Percentiles rank a stretch among this genome's conserved stretches.
Conservation (phyloP, 2,329 filamentous ascomycete species). For the Stachybotrys chlorohalonatus region DNA sequence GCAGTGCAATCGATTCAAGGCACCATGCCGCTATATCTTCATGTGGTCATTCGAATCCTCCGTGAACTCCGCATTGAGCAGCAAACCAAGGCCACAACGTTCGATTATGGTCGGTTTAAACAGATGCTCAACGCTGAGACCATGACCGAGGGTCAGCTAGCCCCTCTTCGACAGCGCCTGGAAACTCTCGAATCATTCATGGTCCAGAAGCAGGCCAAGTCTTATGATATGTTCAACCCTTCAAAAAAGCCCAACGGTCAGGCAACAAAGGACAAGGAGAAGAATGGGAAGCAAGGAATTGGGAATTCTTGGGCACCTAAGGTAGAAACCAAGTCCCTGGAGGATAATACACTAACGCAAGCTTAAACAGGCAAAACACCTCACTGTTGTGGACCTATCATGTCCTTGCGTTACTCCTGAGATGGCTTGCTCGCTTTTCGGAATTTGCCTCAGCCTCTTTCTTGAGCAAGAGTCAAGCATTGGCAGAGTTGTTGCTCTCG, state of each 20-base stretch:
- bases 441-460: conserved; percentile 60
- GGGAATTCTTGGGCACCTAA: conserved; percentile 10
- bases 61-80: conserved; percentile 43
- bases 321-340: conserved; percentile 3
- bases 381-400: conserved; percentile 56
- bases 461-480: conserved; percentile 37
- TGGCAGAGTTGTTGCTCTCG: conserved; percentile 58
- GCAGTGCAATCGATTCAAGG: conserved; percentile 30
- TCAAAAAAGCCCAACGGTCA: not conserved
- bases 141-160: conserved; percentile 39
- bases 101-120: conserved; percentile 44
- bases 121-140: conserved; percentile 15
- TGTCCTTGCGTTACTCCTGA: conserved; percentile 61
- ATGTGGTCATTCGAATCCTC: conserved; percentile 45
- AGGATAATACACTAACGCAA: not conserved
- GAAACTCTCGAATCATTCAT: conserved; percentile 42
- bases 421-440: conserved; percentile 63
- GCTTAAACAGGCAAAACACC: conserved; percentile 14
- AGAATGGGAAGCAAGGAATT: not conserved
- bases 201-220: not conserved
- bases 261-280: not conserved
- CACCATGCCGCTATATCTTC: conserved; percentile 47
- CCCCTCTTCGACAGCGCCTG: conserved; percentile 35
- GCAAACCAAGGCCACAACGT: conserved; percentile 21
- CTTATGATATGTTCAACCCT: not conserved